A percentile compares a stretch with the other conserved stretches of the same genome.
These are phyloP conservation scores for Neotropicomus parvogracilis DNA, from an alignment of 1,284 basidiomycete genomes.

Conservation along the genomic window DNA sequence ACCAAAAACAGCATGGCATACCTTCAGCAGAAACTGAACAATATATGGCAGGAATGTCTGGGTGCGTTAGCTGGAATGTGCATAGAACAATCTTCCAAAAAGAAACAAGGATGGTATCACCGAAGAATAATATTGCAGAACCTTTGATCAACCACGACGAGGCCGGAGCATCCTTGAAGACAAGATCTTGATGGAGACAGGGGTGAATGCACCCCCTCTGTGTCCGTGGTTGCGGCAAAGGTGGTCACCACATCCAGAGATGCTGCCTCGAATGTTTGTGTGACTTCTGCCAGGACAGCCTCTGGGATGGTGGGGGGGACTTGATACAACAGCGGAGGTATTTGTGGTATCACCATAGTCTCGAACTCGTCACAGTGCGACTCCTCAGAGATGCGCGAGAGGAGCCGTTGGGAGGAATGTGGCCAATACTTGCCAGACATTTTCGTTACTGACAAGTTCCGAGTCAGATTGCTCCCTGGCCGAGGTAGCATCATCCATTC, in stretches of 20 bases:
- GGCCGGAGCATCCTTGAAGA: too few species aligned
- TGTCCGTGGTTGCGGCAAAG: too few species aligned
- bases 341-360: not conserved
- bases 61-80: too few species aligned
- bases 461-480: not conserved
- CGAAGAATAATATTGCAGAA: too few species aligned
- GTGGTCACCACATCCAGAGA: too few species aligned
- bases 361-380: conserved; percentile 1
- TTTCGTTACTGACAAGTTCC: not conserved
- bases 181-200: not conserved
- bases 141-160: too few species aligned
- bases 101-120: too few species aligned
- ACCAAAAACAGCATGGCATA: too few species aligned
- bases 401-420: conserved; percentile 5
- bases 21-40: too few species aligned
- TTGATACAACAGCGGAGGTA: conserved; percentile 3
- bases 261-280: not conserved
- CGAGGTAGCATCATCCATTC: not conserved
- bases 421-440: conserved; percentile 4
- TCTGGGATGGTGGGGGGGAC: not conserved
- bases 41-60: too few species aligned
- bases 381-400: conserved; percentile 10
- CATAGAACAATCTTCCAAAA: too few species aligned
- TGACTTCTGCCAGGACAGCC: not conserved
- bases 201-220: not conserved